These are phyloP conservation scores for Prunus mongolica DNA, from an alignment of 306 rosid species.

Conservation along the genomic window DNA sequence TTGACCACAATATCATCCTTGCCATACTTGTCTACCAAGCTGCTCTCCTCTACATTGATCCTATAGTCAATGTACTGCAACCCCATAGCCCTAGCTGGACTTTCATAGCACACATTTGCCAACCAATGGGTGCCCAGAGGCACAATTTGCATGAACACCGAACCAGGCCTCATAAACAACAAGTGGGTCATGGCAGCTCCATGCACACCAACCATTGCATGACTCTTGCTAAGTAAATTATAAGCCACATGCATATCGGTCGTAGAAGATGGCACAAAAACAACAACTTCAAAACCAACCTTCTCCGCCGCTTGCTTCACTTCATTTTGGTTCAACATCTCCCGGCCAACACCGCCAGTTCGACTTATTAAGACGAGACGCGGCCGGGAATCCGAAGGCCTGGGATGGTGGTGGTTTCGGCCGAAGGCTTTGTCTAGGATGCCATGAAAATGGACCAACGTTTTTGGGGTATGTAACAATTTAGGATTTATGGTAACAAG, in stretches of 20 bases:
- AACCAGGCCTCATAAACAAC: conserved; percentile 4
- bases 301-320: conserved; percentile 11
- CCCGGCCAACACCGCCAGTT: background rate
- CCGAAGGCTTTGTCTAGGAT: conserved; percentile 32
- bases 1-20: conserved; percentile 3
- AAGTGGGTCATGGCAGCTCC: conserved; percentile 6
- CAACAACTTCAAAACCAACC: background rate
- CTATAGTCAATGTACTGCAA: conserved; percentile 1
- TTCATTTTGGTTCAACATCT: conserved; percentile 10
- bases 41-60: conserved; percentile 9
- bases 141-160: conserved; percentile 6
- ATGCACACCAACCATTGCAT: conserved; percentile 6
- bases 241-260: background rate
- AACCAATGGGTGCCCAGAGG: background rate
- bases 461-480: conserved; percentile 14
- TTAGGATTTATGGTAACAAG: conserved; percentile 30
- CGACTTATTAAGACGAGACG: conserved; percentile 9
- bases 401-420: background rate
- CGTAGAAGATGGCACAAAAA: background rate
- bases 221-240: conserved; percentile 7
- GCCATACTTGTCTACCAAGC: conserved; percentile 1
- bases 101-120: background rate
- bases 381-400: background rate
- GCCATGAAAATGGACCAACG: conserved; percentile 26
- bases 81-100: conserved; percentile 4